Evolutionary conservation across 164 flowering plant genomes (phyloP), one percentile per base, ranked within the genome.

Genomic region (Sextonia rubra): DNA sequence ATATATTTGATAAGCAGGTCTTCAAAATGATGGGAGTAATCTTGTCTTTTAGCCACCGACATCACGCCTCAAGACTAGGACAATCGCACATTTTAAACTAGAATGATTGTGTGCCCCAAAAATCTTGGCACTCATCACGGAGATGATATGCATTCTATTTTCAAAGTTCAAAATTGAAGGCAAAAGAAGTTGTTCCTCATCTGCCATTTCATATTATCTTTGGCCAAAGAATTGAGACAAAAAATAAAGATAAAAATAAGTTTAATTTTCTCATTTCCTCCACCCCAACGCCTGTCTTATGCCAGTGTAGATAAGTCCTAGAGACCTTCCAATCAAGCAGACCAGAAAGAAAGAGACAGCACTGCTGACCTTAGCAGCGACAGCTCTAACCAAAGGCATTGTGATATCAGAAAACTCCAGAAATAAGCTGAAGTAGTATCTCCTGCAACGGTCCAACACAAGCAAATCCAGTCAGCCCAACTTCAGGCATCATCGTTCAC

Each of bases 301-400:
- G 70, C 99, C 99, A 49, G 91, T 88, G 76, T 87, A 93, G 81
- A 93, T 89, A 71, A 91, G 93, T 55, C 98, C 99, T 74, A 95
- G 64, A 2, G 98, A 95, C 77, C 97, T 83, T 37, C 99, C 99
- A 74, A 93, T 93, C 82, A 93, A 83, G 86, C 85, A 76, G 72
- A 93, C 94, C 3, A 95, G 86, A 77, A 95, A 89, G 83, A 93
- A 95, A 17, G 99, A 91, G 74, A 95, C 82, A 70, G 92, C 96
- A 77, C 82, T 78, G 70, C 96, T 89, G 74, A 87, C 71, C 84
- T 89, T 91, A 25, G 82, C 81, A 55, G 85, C 27, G 63, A 88
- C 63, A 14, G 79, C 82, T 82, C 82, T 93, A 47, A 90, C 76
- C 79, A 95, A 68, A 7, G 99, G 98, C 93, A 88, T 82, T 3